These are phyloP conservation scores for Flaveria linearis DNA, from an alignment of 129 eudicot genomes.

Conservation along the genomic window DNA sequence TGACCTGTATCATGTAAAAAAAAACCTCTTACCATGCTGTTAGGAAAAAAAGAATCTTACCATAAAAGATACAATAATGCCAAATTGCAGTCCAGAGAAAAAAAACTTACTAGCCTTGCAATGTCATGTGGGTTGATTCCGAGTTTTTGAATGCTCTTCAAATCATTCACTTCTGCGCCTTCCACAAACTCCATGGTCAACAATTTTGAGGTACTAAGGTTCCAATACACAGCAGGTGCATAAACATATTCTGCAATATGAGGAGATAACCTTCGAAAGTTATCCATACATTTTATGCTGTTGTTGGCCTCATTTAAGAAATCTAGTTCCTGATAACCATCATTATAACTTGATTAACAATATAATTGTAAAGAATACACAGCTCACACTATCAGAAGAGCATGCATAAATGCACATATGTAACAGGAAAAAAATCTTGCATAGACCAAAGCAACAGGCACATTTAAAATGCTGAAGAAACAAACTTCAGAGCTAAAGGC, in stretches of 20 bases:
- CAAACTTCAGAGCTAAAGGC: not conserved
- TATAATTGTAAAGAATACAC: not conserved
- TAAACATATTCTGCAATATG: slow-evolving; percentile 82
- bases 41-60: not conserved
- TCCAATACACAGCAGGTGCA: slow-evolving; percentile 75
- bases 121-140: slow-evolving; percentile 71
- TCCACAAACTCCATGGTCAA: slow-evolving; percentile 91
- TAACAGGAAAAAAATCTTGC: not conserved
- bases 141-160: slow-evolving; percentile 55
- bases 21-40: slow-evolving; percentile 9
- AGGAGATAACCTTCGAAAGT: slow-evolving; percentile 90
- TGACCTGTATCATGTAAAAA: slow-evolving; percentile 51
- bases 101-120: slow-evolving; percentile 64
- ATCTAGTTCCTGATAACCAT: slow-evolving; percentile 87
- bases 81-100: slow-evolving; percentile 25
- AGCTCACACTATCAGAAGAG: slow-evolving; percentile 12
- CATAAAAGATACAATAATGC: not conserved
- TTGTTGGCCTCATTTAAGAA: slow-evolving; percentile 90
- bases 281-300: slow-evolving; percentile 89
- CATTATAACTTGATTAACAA: slow-evolving; percentile 34
- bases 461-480: not conserved
- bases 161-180: slow-evolving; percentile 75
- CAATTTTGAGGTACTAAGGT: slow-evolving; percentile 75
- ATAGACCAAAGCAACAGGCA: slow-evolving; percentile 6
- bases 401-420: slow-evolving; percentile 22